Evolutionary conservation across 2,329 filamentous ascomycete species (phyloP).

Genomic region (Aspergillus uvarum): DNA sequence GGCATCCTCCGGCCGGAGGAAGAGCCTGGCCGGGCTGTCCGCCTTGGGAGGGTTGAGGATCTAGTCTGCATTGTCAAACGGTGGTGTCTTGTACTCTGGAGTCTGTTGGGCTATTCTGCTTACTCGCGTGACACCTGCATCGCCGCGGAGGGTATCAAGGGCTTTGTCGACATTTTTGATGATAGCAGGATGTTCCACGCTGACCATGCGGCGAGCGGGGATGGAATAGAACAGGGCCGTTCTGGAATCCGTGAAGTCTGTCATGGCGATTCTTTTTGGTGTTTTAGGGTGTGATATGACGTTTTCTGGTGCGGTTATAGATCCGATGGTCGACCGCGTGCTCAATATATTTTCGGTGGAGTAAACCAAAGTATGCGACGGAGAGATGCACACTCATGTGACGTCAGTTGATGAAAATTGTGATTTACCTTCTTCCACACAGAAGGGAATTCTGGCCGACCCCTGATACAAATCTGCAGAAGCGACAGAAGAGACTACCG

Average conservation of each 20-base stretch:
- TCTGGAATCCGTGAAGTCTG: constrained; percentile 21
- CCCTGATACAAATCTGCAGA: neutral
- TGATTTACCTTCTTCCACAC: neutral
- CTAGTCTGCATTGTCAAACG: constrained; percentile 30
- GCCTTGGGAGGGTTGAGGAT: constrained; percentile 47
- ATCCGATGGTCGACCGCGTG: neutral
- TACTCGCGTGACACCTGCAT: constrained; percentile 55
- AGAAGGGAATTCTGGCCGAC: neutral
- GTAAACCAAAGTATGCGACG: neutral
- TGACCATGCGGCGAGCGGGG: constrained; percentile 55
- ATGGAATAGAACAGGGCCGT: constrained; percentile 53
- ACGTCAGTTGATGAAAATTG: neutral
- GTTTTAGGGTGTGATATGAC: neutral
- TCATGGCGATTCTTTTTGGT: constrained; percentile 17
- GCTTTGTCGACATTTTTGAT: constrained; percentile 64
- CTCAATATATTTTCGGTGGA: neutral
- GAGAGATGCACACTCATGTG: neutral
- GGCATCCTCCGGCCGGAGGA: constrained; percentile 75
- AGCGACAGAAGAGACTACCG: no score
- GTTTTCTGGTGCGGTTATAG: neutral
- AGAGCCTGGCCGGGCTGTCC: constrained; percentile 62
- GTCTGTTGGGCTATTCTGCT: neutral
- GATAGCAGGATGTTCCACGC: constrained; percentile 67
- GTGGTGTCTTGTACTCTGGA: neutral
- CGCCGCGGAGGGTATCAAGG: constrained; percentile 62